These are phyloP conservation scores for Rhizoctonia solani DNA, from an alignment of 1,284 basidiomycete genomes.

Conservation along the genomic window DNA sequence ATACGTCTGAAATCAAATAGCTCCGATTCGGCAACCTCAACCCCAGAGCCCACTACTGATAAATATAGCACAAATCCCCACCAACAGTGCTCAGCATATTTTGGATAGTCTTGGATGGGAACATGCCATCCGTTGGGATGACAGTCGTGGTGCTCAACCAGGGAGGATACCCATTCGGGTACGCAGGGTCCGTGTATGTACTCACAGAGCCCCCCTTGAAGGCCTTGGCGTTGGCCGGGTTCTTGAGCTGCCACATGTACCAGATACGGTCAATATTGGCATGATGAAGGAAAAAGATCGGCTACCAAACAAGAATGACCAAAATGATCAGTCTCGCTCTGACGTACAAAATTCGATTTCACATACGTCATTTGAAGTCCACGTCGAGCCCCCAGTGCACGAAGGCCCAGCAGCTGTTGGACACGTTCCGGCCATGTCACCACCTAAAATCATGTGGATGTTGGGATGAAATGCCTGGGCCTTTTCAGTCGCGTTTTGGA, in stretches of 20 bases:
- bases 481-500: conserved; percentile 33
- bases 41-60: background rate
- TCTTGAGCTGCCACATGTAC: conserved; percentile 31
- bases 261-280: conserved; percentile 31
- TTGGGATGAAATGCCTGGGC: conserved; percentile 33
- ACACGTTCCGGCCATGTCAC: conserved; percentile 31
- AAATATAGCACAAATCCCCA: conserved; percentile 13
- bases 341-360: conserved; percentile 10
- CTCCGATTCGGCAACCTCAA: background rate
- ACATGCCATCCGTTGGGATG: conserved; percentile 23
- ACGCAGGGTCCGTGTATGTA: conserved; percentile 24
- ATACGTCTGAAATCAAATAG: background rate
- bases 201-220: conserved; percentile 27
- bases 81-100: conserved; percentile 14
- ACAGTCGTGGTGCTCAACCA: conserved; percentile 14
- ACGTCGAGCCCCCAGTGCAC: conserved; percentile 29
- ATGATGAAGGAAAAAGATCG: conserved; percentile 31
- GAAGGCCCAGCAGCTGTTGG: conserved; percentile 20
- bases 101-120: background rate
- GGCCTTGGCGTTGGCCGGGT: conserved; percentile 9
- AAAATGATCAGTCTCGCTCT: conserved; percentile 2
- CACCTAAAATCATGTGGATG: conserved; percentile 32
- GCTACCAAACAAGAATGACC: background rate
- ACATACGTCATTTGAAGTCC: conserved; percentile 33
- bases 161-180: conserved; percentile 27